These are phyloP conservation scores for Hypoxylon trugodes DNA, from an alignment of 495 filamentous ascomycete species.

Conservation along the genomic window DNA sequence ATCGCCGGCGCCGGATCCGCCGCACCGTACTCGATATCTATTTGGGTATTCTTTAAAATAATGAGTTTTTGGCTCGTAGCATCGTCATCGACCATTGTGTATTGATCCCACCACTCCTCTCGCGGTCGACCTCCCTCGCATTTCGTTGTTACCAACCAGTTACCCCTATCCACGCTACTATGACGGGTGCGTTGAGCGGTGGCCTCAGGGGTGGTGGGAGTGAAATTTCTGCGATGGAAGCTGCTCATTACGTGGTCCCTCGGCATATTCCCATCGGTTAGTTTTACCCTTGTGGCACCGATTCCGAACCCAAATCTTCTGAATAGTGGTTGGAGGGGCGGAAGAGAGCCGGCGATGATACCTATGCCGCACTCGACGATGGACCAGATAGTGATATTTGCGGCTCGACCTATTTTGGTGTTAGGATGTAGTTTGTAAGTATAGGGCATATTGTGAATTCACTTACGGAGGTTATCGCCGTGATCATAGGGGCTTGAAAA, in stretches of 20 bases:
- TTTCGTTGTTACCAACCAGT: conserved; percentile 14
- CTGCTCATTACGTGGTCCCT: background rate
- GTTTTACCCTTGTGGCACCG: background rate
- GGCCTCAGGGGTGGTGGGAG: background rate
- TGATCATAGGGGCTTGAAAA: background rate
- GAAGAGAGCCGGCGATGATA: conserved; percentile 35
- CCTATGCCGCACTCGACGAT: conserved; percentile 37
- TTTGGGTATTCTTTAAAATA: conserved; percentile 30
- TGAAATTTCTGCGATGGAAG: background rate
- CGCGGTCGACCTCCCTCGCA: background rate
- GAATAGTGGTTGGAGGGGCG: conserved; percentile 25
- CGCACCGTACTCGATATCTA: conserved; percentile 21
- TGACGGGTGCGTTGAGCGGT: background rate
- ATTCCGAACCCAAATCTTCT: conserved; percentile 4
- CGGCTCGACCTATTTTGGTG: conserved; percentile 2
- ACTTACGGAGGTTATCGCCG: conserved; percentile 16
- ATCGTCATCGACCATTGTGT: background rate
- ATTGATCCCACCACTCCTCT: background rate
- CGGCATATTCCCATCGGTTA: background rate
- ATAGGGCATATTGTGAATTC: background rate
- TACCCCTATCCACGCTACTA: background rate
- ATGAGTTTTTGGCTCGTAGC: conserved; percentile 13
- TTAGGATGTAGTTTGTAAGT: background rate
- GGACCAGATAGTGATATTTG: conserved; percentile 26
- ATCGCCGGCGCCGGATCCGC: background rate